Evolutionary conservation across 2,329 filamentous ascomycete genomes (phyloP), one percentile per base, ranked within the genome.

Genomic region (Diaporthe sp.): DNA sequence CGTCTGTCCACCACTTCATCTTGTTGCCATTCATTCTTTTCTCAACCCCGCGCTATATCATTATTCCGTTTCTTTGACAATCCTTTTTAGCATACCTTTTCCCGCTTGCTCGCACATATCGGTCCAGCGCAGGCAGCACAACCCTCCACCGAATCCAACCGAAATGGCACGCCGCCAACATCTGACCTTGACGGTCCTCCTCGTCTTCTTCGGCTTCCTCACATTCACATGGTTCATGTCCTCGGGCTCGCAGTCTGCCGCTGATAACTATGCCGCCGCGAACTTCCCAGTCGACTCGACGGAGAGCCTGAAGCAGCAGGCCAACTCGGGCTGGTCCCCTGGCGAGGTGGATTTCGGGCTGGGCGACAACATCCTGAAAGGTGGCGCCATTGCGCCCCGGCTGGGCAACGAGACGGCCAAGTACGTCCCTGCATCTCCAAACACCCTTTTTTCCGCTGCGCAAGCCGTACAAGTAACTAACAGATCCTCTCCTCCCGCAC

Each of bases 351-450:
- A 79, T 25, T 77, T 86, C 30, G 86, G 87, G 71, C 79, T 90
- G 40, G 84, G 89, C 1, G 82, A 85, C 35, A 83, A 83, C 57
- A 83, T 93, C 25, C 86, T 95, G 30, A 87, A 88, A 25, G 94
- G 93, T 73, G 91, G 91, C 72, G 92, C 92, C 4, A 96, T 95
- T 79, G 94, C 94, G 68, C 92, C 94, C 1, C 95, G 95, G 84
- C 86, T 97, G 71, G 94, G 94, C 80, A 97, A 97, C 84, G 94
- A 93, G 75, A 97, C 94, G 9, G 86, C 91, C 71, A 97, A 96
- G 92, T 93, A 86, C 52, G 70, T 58, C 30, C 4, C 6, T 10
- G 0, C 38, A 22, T 28, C 17, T 12, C 58, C 40, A 55, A 61
- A 25, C 50, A 30, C 55, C 67, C 70, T 73, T 78, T 25, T 25